Evolutionary conservation across 805 yeast species (phyloP).

Genomic region (Candida ficus): DNA sequence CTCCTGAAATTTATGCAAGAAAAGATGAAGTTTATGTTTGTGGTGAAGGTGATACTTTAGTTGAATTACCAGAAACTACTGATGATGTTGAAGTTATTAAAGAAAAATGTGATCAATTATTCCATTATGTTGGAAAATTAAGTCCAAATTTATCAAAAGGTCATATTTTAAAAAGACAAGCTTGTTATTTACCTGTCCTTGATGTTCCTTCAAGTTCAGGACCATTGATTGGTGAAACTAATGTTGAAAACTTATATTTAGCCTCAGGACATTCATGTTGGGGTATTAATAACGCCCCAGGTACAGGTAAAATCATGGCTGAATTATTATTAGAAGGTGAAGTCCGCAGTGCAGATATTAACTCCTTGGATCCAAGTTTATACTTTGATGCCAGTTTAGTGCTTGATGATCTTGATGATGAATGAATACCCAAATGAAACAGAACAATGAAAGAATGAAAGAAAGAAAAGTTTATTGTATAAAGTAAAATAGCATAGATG

Average conservation of each 20-base stretch:
- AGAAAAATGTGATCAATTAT: constrained; percentile 84
- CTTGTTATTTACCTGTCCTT: constrained; percentile 91
- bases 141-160: constrained; percentile 69
- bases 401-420: constrained; percentile 13
- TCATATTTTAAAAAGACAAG: constrained; percentile 75
- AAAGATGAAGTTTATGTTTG: constrained; percentile 94
- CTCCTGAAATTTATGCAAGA: constrained; percentile 94
- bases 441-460: not conserved
- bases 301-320: constrained; percentile 89
- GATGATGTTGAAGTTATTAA: constrained; percentile 88
- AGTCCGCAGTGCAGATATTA: constrained; percentile 69
- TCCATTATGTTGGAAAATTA: constrained; percentile 71
- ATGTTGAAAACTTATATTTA: constrained; percentile 67
- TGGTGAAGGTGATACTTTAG: constrained; percentile 93
- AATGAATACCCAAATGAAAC: not conserved
- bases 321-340: constrained; percentile 84
- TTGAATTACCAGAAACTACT: constrained; percentile 88
- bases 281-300: constrained; percentile 98
- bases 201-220: constrained; percentile 92
- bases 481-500: not conserved
- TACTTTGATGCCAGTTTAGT: constrained; percentile 69
- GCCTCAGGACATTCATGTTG: constrained; percentile 97
- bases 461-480: not conserved
- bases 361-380: constrained; percentile 78
- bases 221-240: constrained; percentile 91